Percentiles rank a stretch among this genome's conserved stretches.
phyloP scores from a whole-genome alignment of 2,329 filamentous ascomycete species.

The Aspergillus costaricaensis region DNA sequence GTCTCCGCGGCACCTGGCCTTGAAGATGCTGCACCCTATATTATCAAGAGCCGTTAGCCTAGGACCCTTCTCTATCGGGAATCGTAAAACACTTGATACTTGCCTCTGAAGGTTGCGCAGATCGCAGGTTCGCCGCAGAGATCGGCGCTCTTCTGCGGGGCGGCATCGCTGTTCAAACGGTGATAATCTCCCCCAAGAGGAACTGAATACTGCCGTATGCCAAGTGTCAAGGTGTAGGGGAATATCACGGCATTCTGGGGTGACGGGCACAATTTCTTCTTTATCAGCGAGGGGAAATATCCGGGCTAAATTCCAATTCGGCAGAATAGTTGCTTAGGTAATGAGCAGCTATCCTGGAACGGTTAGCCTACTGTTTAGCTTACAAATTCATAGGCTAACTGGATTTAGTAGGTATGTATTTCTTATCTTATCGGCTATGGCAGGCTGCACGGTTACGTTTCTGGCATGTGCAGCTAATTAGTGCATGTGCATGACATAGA shows the following conservation, averaged over 20 bases:
- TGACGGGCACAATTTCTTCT: constrained; percentile 26
- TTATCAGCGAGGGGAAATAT: constrained; percentile 27
- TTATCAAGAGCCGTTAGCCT: constrained; percentile 16
- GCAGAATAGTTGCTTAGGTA: constrained; percentile 17
- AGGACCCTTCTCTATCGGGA: background rate
- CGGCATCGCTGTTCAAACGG: constrained; percentile 32
- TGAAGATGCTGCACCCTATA: constrained; percentile 20
- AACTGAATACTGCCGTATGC: constrained; percentile 2
- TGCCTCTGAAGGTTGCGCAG: constrained; percentile 35
- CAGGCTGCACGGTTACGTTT: background rate
- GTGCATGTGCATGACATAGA: background rate
- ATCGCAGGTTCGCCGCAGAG: constrained; percentile 29
- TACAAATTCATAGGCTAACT: constrained; percentile 9
- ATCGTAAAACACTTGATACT: constrained; percentile 30
- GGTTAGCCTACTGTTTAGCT: constrained; percentile 3
- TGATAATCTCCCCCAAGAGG: background rate
- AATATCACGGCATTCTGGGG: constrained; percentile 15
- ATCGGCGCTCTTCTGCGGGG: constrained; percentile 40
- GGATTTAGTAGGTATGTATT: background rate
- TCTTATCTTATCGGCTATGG: constrained; percentile 1
- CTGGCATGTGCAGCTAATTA: background rate
- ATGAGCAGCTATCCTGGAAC: constrained; percentile 9
- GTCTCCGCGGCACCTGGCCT: constrained; percentile 22
- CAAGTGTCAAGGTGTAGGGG: background rate
- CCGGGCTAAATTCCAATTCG: constrained; percentile 22